Base-by-base conservation (phyloP, 768 basidiomycete species). In the Podaxis sp. region DNA sequence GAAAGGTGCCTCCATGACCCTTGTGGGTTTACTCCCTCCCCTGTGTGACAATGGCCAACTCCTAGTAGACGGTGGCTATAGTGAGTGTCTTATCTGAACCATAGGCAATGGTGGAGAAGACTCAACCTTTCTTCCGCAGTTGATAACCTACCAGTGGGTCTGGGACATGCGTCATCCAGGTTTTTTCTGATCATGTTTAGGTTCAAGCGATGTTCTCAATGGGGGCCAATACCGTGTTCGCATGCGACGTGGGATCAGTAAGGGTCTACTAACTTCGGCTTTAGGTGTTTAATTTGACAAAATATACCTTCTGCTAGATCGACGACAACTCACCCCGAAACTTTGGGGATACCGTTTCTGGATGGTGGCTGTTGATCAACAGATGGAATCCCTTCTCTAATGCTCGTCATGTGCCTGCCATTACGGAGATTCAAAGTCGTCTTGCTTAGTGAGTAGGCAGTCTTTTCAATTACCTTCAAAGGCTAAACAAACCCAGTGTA, bases 321-420 rank as follows among this genome's bases (percentile, higher is more conserved):
- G 96, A 98, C 70, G 97, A 99, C 71, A 98, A 96, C 63, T 93
- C 93, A 1, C 95, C 96, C 0, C 84, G 97, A 58, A 89, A 92
- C 68, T 97, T 96, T 74, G 95, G 97, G 4, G 97, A 99, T 69
- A 89, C 92, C 0, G 83, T 99, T 2, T 97, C 95, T 2, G 97
- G 97, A 30, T 97, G 93, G 89, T 98, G 94, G 92, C 83, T 99
- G 17, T 78, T 99, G 57, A 71, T 99, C 64, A 98, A 97, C 73
- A 81, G 94, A 56, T 98, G 87, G 89, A 96, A 95, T 70, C 95
- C 95, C 0, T 95, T 95, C 72, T 91, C 92, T 5, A 86, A 82
- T 70, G 85, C 87, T 38, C 80, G 84, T 61, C 86, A 82, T 60
- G 84, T 96, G 17, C 95, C 95, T 38, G 88, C 90, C 13, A 94